A percentile compares a stretch with the other conserved stretches of the same genome.
phyloP scores from a whole-genome alignment of 805 yeast genomes.

The Yarrowia bubula region DNA sequence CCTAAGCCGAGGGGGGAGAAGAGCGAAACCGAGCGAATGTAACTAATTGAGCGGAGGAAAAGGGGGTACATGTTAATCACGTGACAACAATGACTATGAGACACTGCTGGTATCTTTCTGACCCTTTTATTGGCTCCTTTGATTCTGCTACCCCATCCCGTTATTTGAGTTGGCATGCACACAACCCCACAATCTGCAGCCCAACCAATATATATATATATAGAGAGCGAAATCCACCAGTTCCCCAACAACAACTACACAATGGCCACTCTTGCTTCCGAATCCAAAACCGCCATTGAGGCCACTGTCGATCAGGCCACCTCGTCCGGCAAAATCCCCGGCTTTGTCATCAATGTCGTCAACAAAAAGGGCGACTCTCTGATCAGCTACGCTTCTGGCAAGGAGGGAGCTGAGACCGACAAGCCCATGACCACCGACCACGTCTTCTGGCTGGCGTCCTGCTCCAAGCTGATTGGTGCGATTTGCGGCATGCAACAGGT shows the following conservation, averaged over 20 bases:
- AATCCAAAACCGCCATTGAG: slow-evolving; percentile 1
- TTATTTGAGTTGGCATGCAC: not conserved
- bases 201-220: too few species aligned
- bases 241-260: not conserved
- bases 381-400: slow-evolving; percentile 28
- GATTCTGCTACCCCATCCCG: not conserved
- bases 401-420: slow-evolving; percentile 24
- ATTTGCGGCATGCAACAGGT: slow-evolving; percentile 40
- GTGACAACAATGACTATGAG: too few species aligned
- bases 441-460: slow-evolving; percentile 39
- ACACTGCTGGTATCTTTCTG: too few species aligned
- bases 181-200: not conserved
- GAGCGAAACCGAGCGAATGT: too few species aligned
- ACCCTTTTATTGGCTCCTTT: too few species aligned
- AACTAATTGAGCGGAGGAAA: not conserved
- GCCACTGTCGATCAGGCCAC: not conserved
- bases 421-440: slow-evolving; percentile 34
- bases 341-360: slow-evolving; percentile 17
- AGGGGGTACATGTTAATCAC: not conserved
- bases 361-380: slow-evolving; percentile 27
- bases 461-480: slow-evolving; percentile 40
- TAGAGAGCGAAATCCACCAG: not conserved
- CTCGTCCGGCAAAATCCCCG: slow-evolving; percentile 13
- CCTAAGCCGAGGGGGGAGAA: not conserved
- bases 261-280: not conserved